Evolutionary conservation across 192 early-diverging fungal genomes (phyloP), one percentile per base, ranked within the genome.

Genomic region (Umbelopsis isabellina): DNA sequence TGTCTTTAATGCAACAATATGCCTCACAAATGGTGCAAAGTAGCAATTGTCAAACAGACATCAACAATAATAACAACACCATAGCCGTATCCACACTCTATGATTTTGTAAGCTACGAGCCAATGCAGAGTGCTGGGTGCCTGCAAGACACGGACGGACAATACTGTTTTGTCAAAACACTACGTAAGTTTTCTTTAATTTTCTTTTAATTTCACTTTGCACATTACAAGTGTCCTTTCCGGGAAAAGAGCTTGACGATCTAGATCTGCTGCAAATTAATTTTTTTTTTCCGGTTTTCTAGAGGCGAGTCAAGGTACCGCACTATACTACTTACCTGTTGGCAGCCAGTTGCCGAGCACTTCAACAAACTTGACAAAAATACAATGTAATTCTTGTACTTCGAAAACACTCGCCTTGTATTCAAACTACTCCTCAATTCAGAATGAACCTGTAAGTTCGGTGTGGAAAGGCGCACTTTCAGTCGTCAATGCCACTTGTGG

Each of bases 1-100:
- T 61, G 3, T 61, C 55, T 18, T 35, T 61, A 35, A 61, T 61
- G 55, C 11, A 61, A 18, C 55, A 61, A 61, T 61, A 61, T 61
- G 55, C 55, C 33, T 35, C 55, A 2, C 55, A 61, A 61, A 61
- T 61, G 55, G 18, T n/a, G 12, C 25, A 61, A 0, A 35, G 27
- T 35, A 61, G 33, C 1, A 61, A 61, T 33, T 61, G 55, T 25
- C 27, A 30, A 35, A 33, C 27, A 12, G 55, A 61, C 30, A 13
- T 61, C 18, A 25, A 61, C 16, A 61, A 30, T 15, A 61, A 61
- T 25, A 61, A 61, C 16, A 61, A 61, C 30, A 61, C 55, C 25
- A 61, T 61, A 35, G 55, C 55, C 0, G 55, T 61, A 61, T 25
- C 55, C 18, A 61, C 55, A 3, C 55, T 61, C 11, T 27, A 61